These are phyloP conservation scores for Hortiboletus flavorubellus DNA, from an alignment of 768 basidiomycete species.

Conservation along the genomic window DNA sequence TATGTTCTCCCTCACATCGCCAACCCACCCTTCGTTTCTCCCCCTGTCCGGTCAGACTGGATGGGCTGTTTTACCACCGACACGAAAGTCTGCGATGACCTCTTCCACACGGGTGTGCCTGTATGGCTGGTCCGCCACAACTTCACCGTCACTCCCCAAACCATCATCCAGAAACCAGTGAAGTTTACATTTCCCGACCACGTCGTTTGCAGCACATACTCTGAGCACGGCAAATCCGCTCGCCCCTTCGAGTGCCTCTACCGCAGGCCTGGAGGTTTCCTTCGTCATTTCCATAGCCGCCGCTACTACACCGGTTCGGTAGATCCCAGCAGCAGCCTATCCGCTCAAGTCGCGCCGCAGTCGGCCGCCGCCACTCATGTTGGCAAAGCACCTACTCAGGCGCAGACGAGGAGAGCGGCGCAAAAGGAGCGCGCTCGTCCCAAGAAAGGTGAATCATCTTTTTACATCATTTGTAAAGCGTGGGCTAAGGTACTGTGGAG, in stretches of 20 bases:
- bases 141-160: too few relatives aligned
- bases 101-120: too few relatives aligned
- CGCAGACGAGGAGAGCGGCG: background rate
- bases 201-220: background rate
- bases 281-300: background rate
- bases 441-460: too few relatives aligned
- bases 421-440: background rate
- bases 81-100: too few relatives aligned
- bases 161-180: constrained; percentile 1
- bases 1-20: background rate
- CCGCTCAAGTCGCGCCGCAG: too few relatives aligned
- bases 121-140: too few relatives aligned
- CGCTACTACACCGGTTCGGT: background rate
- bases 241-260: background rate
- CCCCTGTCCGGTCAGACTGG: background rate
- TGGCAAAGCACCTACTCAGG: background rate
- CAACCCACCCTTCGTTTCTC: background rate
- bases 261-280: background rate
- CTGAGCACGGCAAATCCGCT: background rate
- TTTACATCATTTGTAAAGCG: too few relatives aligned
- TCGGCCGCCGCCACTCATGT: too few relatives aligned
- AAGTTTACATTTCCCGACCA: background rate
- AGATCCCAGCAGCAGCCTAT: too few relatives aligned
- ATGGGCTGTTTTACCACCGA: constrained; percentile 18
- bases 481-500: too few relatives aligned